Conservation (phyloP, 1,139 yeast genomes). For the Kodamaea derodonti region DNA sequence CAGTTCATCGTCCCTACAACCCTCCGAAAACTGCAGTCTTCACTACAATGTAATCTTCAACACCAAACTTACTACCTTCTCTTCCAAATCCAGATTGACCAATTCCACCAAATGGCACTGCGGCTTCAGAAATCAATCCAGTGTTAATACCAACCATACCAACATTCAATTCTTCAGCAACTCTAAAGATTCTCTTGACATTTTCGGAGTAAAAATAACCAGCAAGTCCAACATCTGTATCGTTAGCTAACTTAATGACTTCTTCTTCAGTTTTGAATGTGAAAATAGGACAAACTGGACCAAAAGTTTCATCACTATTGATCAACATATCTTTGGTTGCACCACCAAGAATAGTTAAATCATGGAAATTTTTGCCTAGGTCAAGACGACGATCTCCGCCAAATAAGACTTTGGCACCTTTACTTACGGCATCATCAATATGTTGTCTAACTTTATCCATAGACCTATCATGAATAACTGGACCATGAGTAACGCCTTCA, state of each 20-base stretch:
- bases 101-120: conserved; percentile 49
- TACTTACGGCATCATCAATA: conserved; percentile 36
- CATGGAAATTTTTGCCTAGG: conserved; percentile 37
- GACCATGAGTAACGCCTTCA: conserved; percentile 42
- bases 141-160: conserved; percentile 49
- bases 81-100: conserved; percentile 49
- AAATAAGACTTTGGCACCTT: conserved; percentile 40
- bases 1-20: too few relatives aligned
- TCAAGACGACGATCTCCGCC: conserved; percentile 40
- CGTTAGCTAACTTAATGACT: conserved; percentile 36
- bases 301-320: conserved; percentile 43
- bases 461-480: conserved; percentile 39
- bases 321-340: conserved; percentile 40
- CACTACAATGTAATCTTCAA: conserved; percentile 41
- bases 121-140: conserved; percentile 44
- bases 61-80: conserved; percentile 47
- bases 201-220: conserved; percentile 40
- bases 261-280: conserved; percentile 39
- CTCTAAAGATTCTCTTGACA: conserved; percentile 54
- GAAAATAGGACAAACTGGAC: conserved; percentile 43
- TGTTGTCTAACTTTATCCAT: conserved; percentile 38
- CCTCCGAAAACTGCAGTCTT: conserved; percentile 39
- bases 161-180: conserved; percentile 39
- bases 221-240: conserved; percentile 43
- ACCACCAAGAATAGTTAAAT: conserved; percentile 38